These are phyloP conservation scores for Paecilomyces variotii DNA, from an alignment of 2,329 filamentous ascomycete genomes.

Conservation along the genomic window DNA sequence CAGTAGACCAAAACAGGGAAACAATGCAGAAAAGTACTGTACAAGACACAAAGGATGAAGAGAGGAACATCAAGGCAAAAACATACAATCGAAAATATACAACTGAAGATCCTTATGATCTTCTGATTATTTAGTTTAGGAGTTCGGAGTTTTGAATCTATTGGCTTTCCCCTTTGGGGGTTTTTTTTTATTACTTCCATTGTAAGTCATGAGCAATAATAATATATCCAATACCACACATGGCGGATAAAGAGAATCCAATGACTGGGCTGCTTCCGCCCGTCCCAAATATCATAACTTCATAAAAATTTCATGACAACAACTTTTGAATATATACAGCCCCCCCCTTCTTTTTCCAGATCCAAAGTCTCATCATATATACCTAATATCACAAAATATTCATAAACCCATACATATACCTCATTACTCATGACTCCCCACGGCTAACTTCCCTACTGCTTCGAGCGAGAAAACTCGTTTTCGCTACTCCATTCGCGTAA, in stretches of 20 bases:
- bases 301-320: background rate
- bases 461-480: constrained; percentile 2
- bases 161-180: background rate
- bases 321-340: background rate
- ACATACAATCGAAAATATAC: constrained; percentile 6
- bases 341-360: too few species aligned
- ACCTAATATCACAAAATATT: background rate
- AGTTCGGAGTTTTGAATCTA: background rate
- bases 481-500: background rate
- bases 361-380: too few species aligned
- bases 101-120: background rate
- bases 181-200: background rate
- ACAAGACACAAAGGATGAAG: background rate
- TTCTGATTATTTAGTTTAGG: background rate
- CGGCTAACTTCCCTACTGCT: background rate
- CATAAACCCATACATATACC: background rate
- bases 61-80: background rate
- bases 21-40: background rate
- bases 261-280: too few species aligned
- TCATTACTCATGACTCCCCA: background rate
- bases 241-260: too few species aligned
- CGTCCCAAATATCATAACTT: too few species aligned
- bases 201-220: background rate
- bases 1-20: constrained; percentile 1
- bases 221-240: too few species aligned